Evolutionary conservation across 1,139 yeast genomes (phyloP).

Genomic region (Spathaspora sp.): DNA sequence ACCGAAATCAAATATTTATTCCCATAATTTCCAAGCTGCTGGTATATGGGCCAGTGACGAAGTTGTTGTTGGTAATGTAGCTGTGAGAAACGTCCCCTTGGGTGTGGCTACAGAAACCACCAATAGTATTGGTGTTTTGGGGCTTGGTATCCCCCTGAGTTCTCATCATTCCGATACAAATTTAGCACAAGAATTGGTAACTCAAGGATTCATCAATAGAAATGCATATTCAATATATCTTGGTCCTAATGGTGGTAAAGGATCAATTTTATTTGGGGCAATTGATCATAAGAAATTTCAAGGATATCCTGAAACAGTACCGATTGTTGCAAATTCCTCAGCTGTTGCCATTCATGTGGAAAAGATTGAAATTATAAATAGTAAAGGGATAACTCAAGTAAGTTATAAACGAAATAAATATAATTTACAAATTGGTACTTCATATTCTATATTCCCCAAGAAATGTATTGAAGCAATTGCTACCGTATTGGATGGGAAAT

Average conservation of each 20-base stretch:
- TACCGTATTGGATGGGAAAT: neutral
- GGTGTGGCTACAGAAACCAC: conserved; percentile 45
- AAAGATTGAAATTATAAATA: neutral
- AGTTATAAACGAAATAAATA: neutral
- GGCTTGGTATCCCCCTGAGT: conserved; percentile 28
- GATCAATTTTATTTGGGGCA: conserved; percentile 15
- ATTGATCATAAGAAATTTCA: neutral
- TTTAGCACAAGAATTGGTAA: neutral
- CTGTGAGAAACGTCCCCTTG: conserved; percentile 42
- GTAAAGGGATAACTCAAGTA: neutral
- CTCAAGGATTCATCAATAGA: conserved; percentile 19
- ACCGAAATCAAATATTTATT: neutral
- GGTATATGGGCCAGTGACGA: conserved; percentile 66
- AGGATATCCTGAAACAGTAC: conserved; percentile 23
- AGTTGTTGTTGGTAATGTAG: conserved; percentile 15
- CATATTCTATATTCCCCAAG: neutral
- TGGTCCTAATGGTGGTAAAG: conserved; percentile 30
- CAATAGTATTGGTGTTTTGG: conserved; percentile 44
- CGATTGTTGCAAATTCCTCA: conserved; percentile 9
- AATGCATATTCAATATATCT: conserved; percentile 56
- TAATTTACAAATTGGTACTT: neutral
- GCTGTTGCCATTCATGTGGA: neutral
- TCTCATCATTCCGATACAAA: neutral
- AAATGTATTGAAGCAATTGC: neutral
- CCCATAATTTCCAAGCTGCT: conserved; percentile 11